Evolutionary conservation across 1,284 basidiomycete genomes (phyloP).

Genomic region (Rhodotorula sp.): DNA sequence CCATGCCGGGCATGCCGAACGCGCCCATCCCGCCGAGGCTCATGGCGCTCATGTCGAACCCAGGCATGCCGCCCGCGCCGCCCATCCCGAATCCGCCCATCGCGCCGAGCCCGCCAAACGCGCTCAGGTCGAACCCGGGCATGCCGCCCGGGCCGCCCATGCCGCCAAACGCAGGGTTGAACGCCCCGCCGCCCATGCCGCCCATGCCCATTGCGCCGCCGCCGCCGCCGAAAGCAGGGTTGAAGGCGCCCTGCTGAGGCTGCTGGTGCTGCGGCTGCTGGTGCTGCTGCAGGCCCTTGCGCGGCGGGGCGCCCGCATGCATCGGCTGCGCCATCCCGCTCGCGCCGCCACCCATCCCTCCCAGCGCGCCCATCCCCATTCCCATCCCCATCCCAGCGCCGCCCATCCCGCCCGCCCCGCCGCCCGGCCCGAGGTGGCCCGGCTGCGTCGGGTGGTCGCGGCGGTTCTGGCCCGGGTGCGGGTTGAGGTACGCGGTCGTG

Average conservation of each 20-base stretch:
- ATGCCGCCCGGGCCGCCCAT: conserved; percentile 16
- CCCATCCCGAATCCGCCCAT: conserved; percentile 10
- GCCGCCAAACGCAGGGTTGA: no score
- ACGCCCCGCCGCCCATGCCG: neutral
- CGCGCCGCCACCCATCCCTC: neutral
- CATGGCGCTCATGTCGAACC: conserved; percentile 2
- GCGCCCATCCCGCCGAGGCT: conserved; percentile 2
- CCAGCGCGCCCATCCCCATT: neutral
- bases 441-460: conserved; percentile 4
- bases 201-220: conserved; percentile 4
- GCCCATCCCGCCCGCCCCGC: neutral
- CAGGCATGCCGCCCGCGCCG: neutral
- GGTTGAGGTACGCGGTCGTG: conserved; percentile 30
- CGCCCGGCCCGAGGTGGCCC: neutral
- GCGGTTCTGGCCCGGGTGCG: conserved; percentile 16
- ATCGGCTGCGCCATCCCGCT: neutral
- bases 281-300: neutral
- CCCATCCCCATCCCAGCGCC: neutral
- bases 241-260: conserved; percentile 3
- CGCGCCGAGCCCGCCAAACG: conserved; percentile 6
- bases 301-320: neutral
- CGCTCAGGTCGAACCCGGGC: conserved; percentile 5
- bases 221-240: neutral
- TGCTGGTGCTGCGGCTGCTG: neutral
- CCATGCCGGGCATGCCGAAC: neutral